phyloP scores from a whole-genome alignment of 352 stramenopile species.

The Phytophthora lateralis region DNA sequence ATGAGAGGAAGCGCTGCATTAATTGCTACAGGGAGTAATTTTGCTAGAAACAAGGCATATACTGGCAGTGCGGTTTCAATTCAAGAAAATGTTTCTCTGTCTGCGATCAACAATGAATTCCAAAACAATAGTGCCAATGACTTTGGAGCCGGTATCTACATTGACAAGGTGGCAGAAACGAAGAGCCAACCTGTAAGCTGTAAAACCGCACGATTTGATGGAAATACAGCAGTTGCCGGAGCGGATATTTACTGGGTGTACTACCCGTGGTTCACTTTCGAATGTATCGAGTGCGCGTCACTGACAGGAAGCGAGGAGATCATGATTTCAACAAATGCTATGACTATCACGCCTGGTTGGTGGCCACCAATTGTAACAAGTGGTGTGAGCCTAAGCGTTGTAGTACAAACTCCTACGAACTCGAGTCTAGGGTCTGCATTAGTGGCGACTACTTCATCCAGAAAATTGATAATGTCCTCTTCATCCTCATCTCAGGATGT shows the following conservation, averaged over 20 bases:
- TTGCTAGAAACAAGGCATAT: constrained; percentile 45
- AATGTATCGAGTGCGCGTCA: constrained; percentile 40
- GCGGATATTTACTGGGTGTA: constrained; percentile 71
- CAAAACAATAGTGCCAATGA: constrained; percentile 46
- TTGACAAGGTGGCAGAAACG: constrained; percentile 37
- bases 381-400: constrained; percentile 51
- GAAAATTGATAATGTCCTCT: constrained; percentile 8
- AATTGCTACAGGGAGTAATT: constrained; percentile 16
- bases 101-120: constrained; percentile 33
- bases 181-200: constrained; percentile 17
- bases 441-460: background rate
- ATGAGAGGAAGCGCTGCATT: constrained; percentile 35
- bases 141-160: constrained; percentile 62
- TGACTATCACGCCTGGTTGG: constrained; percentile 48
- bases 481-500: constrained; percentile 4
- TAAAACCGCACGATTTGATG: constrained; percentile 20
- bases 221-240: constrained; percentile 50
- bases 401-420: constrained; percentile 15
- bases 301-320: background rate
- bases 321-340: constrained; percentile 47
- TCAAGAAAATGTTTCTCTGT: constrained; percentile 42
- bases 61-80: constrained; percentile 56
- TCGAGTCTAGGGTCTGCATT: background rate
- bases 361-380: constrained; percentile 68
- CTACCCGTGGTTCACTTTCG: constrained; percentile 45